Percentiles rank a stretch among this genome's conserved stretches.
Conservation (phyloP, 1,284 basidiomycete genomes). For the Papiliotrema fonsecae region DNA sequence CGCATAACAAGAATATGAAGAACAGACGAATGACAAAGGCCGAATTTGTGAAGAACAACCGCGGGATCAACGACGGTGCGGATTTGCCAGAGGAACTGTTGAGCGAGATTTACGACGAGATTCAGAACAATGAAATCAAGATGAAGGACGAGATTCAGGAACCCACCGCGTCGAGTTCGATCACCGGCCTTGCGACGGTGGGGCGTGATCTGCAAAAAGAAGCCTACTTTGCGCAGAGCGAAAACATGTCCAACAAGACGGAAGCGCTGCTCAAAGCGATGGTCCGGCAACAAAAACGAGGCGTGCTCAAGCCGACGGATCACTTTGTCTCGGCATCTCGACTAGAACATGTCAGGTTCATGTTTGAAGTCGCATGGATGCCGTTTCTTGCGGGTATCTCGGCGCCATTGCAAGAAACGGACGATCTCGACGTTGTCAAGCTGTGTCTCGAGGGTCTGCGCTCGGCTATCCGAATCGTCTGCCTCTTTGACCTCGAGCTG, state of each 20-base stretch:
- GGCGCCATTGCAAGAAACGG: constrained; percentile 83
- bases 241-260: constrained; percentile 91
- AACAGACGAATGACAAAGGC: constrained; percentile 77
- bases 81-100: constrained; percentile 83
- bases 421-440: constrained; percentile 84
- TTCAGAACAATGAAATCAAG: constrained; percentile 82
- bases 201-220: constrained; percentile 90
- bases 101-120: constrained; percentile 77
- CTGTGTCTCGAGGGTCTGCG: constrained; percentile 93
- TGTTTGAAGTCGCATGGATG: constrained; percentile 99
- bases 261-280: constrained; percentile 58
- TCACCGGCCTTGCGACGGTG: constrained; percentile 74
- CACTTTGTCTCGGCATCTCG: constrained; percentile 94
- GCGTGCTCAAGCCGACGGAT: constrained; percentile 58
- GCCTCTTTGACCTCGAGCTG: constrained; percentile 90
- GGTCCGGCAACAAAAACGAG: constrained; percentile 25
- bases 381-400: constrained; percentile 90
- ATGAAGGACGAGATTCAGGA: constrained; percentile 94
- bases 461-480: constrained; percentile 85
- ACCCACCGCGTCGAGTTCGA: constrained; percentile 51
- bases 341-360: constrained; percentile 88
- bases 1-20: constrained; percentile 89
- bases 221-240: constrained; percentile 87
- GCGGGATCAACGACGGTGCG: constrained; percentile 84
- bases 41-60: constrained; percentile 88